Evolutionary conservation across 2,329 filamentous ascomycete genomes (phyloP).

Genomic region (Trichophyton rubrum): DNA sequence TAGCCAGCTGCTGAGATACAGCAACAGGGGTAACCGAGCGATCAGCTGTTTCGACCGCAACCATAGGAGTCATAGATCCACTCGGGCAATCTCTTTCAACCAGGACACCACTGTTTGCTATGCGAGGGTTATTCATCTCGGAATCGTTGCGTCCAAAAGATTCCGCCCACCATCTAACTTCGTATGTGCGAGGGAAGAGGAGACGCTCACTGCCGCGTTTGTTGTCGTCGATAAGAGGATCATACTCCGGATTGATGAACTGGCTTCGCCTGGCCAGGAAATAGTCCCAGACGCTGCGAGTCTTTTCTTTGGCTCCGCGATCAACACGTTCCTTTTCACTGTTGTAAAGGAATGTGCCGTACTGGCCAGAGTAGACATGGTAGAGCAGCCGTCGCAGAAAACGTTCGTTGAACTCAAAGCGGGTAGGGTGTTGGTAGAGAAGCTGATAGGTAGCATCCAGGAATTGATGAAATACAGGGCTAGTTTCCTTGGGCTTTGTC

Average conservation of each 20-base stretch:
- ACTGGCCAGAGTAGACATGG: constrained; percentile 90
- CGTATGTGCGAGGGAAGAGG: constrained; percentile 62
- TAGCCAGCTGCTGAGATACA: constrained; percentile 25
- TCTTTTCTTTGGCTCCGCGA: constrained; percentile 54
- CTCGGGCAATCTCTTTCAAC: constrained; percentile 19
- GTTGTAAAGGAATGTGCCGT: constrained; percentile 92
- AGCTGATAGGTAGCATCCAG: constrained; percentile 89
- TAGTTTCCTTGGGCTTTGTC: constrained; percentile 73
- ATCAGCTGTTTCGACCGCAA: constrained; percentile 49
- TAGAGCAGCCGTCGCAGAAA: constrained; percentile 83
- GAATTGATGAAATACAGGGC: constrained; percentile 95
- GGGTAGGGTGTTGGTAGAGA: constrained; percentile 67
- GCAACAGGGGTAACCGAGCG: constrained; percentile 41
- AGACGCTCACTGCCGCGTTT: constrained; percentile 68
- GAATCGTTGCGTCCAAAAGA: constrained; percentile 73
- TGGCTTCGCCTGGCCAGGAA: constrained; percentile 70
- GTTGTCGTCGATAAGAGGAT: constrained; percentile 62
- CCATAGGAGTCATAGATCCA: constrained; percentile 38
- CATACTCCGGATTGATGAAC: constrained; percentile 73
- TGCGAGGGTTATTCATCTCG: constrained; percentile 73
- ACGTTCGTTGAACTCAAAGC: constrained; percentile 93
- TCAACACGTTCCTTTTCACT: constrained; percentile 78
- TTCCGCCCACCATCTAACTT: constrained; percentile 90
- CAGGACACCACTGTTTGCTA: constrained; percentile 39
- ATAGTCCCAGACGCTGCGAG: constrained; percentile 89